phyloP scores from a whole-genome alignment of 2,329 filamentous ascomycete genomes.

The Colletotrichum viniferum region DNA sequence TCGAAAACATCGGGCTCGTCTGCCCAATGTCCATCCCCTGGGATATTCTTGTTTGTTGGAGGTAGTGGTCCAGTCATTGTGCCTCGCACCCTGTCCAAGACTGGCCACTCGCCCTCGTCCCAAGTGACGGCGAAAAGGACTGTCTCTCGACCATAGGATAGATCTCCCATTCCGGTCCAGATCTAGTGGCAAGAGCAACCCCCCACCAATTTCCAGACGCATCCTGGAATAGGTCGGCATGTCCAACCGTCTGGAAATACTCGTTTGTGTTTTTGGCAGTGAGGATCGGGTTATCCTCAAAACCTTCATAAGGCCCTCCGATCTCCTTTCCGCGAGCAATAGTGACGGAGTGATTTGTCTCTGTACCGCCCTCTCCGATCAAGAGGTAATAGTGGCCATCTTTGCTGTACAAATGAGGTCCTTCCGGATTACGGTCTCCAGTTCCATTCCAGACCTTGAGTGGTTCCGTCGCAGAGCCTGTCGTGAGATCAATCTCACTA shows the following conservation, averaged over 20 bases:
- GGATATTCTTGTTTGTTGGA: conserved; percentile 30
- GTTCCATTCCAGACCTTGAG: conserved; percentile 48
- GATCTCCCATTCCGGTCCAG: conserved; percentile 41
- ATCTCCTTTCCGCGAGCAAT: conserved; percentile 45
- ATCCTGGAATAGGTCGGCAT: conserved; percentile 51
- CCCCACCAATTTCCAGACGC: conserved; percentile 56
- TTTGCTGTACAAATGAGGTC: conserved; percentile 57
- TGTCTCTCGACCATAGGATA: conserved; percentile 60
- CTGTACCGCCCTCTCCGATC: conserved; percentile 57
- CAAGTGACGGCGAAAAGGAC: conserved; percentile 54
- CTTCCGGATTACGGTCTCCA: conserved; percentile 47
- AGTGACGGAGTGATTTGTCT: conserved; percentile 42
- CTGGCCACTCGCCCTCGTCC: conserved; percentile 53
- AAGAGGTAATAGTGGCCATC: conserved; percentile 58
- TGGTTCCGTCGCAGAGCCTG: conserved; percentile 35
- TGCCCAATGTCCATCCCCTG: conserved; percentile 46
- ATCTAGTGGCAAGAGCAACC: conserved; percentile 48
- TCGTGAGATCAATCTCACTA: conserved; percentile 36
- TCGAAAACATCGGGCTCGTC: conserved; percentile 47
- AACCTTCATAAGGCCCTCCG: conserved; percentile 47
- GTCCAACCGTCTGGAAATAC: conserved; percentile 48
- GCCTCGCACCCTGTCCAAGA: conserved; percentile 45
- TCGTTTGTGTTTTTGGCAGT: conserved; percentile 41
- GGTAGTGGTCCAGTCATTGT: conserved; percentile 47
- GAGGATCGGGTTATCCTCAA: conserved; percentile 48